These are phyloP conservation scores for Didymella segeticola DNA, from an alignment of 2,329 filamentous ascomycete species.

Conservation along the genomic window DNA sequence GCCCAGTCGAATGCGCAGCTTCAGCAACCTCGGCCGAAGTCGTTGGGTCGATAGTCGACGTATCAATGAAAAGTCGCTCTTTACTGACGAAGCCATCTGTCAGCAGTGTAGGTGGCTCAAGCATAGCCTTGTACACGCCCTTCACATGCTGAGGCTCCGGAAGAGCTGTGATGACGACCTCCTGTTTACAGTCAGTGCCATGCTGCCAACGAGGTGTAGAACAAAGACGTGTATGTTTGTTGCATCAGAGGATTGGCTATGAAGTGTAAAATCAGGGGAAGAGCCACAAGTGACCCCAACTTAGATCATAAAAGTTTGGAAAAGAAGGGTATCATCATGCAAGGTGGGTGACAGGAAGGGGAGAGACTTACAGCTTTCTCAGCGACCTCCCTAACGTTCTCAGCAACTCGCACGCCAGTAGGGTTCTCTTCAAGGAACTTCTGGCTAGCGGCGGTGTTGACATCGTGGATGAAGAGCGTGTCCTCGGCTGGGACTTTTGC, in stretches of 20 bases:
- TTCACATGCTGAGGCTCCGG: slow-evolving; percentile 90
- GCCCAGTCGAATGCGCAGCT: slow-evolving; percentile 68
- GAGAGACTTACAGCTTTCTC: slow-evolving; percentile 67
- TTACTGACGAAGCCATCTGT: slow-evolving; percentile 56
- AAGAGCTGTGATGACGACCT: slow-evolving; percentile 85
- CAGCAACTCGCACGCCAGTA: slow-evolving; percentile 62
- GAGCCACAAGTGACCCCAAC: slow-evolving; percentile 67
- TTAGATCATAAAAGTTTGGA: slow-evolving; percentile 71
- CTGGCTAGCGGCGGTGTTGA: slow-evolving; percentile 64
- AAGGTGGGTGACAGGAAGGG: slow-evolving; percentile 12
- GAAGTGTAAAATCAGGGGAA: slow-evolving; percentile 67
- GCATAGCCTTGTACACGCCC: slow-evolving; percentile 78
- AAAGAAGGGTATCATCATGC: slow-evolving; percentile 58
- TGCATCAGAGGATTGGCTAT: slow-evolving; percentile 78
- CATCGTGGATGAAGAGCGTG: slow-evolving; percentile 69
- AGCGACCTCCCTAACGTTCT: slow-evolving; percentile 66
- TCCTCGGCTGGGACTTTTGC: slow-evolving; percentile 69
- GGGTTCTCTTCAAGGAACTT: slow-evolving; percentile 65
- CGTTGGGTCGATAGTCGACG: slow-evolving; percentile 92
- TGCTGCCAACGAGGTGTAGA: slow-evolving; percentile 3
- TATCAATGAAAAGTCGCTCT: slow-evolving; percentile 87
- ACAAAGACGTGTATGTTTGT: slow-evolving; percentile 13
- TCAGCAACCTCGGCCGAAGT: slow-evolving; percentile 81
- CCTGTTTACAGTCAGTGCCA: slow-evolving; percentile 59
- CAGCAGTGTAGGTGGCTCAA: slow-evolving; percentile 64